These are phyloP conservation scores for Wallemia hederae DNA, from an alignment of 1,284 basidiomycete genomes.

Conservation along the genomic window DNA sequence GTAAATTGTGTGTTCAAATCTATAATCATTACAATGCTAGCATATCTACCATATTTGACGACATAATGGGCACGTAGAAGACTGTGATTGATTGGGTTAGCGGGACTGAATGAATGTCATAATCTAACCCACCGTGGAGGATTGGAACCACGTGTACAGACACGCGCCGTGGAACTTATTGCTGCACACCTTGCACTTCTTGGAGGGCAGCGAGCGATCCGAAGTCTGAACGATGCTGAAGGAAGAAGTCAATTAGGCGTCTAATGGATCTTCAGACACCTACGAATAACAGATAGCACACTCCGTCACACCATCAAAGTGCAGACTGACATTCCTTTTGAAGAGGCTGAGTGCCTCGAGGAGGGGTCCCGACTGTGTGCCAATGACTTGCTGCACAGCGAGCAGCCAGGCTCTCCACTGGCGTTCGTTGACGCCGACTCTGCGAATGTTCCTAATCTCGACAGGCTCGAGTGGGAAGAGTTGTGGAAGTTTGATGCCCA, in stretches of 20 bases:
- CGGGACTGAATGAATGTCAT: not conserved
- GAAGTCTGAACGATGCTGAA: conserved; percentile 68
- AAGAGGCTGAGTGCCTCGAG: conserved; percentile 74
- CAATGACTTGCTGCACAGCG: conserved; percentile 70
- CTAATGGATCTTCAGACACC: no score
- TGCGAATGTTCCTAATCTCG: conserved; percentile 56
- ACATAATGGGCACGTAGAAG: not conserved
- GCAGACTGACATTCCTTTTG: conserved; percentile 70
- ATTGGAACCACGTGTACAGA: conserved; percentile 33
- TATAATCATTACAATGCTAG: no score
- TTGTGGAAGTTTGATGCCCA: conserved; percentile 52
- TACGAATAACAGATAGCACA: conserved; percentile 86
- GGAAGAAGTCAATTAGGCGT: conserved; percentile 6
- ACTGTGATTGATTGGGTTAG: not conserved
- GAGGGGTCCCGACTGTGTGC: conserved; percentile 62
- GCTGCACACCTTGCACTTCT: conserved; percentile 80
- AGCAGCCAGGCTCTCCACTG: conserved; percentile 85
- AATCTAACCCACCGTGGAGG: not conserved
- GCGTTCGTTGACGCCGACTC: conserved; percentile 65
- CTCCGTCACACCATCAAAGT: conserved; percentile 78
- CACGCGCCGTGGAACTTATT: conserved; percentile 84
- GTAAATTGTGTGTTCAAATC: no score
- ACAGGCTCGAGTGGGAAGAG: conserved; percentile 79
- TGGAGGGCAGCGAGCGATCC: conserved; percentile 64
- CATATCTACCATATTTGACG: not conserved